A percentile compares a stretch with the other conserved stretches of the same genome.
These are phyloP conservation scores for Cordyceps cateniannulata DNA, from an alignment of 2,329 filamentous ascomycete species.

Conservation along the genomic window DNA sequence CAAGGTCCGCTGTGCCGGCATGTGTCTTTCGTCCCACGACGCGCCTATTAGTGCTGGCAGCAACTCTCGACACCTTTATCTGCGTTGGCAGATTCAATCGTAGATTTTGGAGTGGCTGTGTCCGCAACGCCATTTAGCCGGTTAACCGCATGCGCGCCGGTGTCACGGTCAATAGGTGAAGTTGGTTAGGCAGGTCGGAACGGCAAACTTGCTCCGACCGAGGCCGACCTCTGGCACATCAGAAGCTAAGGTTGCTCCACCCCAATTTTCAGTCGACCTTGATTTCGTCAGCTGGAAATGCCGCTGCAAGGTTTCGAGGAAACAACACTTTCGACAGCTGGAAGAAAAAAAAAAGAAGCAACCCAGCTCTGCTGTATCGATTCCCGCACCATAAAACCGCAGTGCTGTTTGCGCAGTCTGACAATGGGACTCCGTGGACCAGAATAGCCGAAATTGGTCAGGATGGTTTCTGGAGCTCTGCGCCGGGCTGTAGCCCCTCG, in stretches of 20 bases:
- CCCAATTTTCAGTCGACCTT: slow-evolving; percentile 7
- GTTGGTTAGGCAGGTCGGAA: not conserved
- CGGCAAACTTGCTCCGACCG: slow-evolving; percentile 6
- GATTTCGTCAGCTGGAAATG: slow-evolving; percentile 13
- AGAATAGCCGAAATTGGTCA: slow-evolving; percentile 22
- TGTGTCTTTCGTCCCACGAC: not conserved
- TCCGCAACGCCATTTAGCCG: not conserved
- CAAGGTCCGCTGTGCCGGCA: not conserved
- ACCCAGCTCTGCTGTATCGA: not conserved
- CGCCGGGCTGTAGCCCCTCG: slow-evolving; percentile 44
- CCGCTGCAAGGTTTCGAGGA: not conserved
- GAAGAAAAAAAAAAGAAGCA: not conserved
- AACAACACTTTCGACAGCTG: not conserved
- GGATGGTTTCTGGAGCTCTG: slow-evolving; percentile 44
- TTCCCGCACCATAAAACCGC: not conserved
- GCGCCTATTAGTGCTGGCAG: not conserved
- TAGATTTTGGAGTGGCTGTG: not conserved
- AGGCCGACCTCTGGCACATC: slow-evolving; percentile 1
- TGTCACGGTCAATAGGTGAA: not conserved
- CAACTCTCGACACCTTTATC: no score
- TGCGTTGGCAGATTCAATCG: no score
- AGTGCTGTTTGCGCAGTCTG: not conserved
- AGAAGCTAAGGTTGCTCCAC: slow-evolving; percentile 8
- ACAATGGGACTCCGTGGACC: slow-evolving; percentile 6
- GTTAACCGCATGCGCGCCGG: not conserved